Base-by-base conservation (phyloP, 495 filamentous ascomycete genomes). In the Penicillium alfredii region DNA sequence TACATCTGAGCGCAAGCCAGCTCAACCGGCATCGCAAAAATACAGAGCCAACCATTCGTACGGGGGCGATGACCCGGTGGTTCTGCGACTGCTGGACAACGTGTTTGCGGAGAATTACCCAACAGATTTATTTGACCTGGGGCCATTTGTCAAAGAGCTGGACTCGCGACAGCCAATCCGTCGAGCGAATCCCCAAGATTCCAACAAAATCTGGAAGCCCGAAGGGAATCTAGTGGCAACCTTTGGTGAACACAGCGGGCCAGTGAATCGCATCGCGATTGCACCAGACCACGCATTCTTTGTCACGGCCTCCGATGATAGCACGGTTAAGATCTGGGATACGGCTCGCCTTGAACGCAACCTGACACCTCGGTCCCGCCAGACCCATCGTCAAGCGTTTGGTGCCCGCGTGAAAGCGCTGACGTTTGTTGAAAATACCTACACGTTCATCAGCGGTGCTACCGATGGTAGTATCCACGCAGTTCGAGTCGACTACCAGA, bases 211-310 rank as follows among this genome's bases (percentile, higher is more conserved):
- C 6, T 97, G 93, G 93, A 81, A 77, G 48, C 93, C 93, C 0
- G 78, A 80, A 40, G 88, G 93, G 8, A 80, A 72, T 33, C 73
- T 95, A 11, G 81, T 96, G 9, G 85, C 88, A 4, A 83, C 82
- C 0, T 90, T 96, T 50, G 79, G 84, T 1, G 93, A 97, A 54
- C 93, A 99, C 53, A 78, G 71, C 9, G 86, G 72, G 2, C 74
- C 86, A 13, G 77, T 97, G 46, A 95, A 86, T 47, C 76, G 89
- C 4, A 77, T 97, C 9, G 70, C 85, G 4, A 73, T 87, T 14
- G 80, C 90, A 2, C 86, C 93, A 6, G 93, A 97, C 57, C 93
- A 99, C 58, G 66, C 76, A 3, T 99, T 99, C 66, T 99, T 99
- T 60, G 73, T 92, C 17, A 97, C 90, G 0, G 92, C 74, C 4